Evolutionary conservation across 2,329 filamentous ascomycete species (phyloP), one percentile per base, ranked within the genome.

Genomic region (Neofusicoccum cordaticola): DNA sequence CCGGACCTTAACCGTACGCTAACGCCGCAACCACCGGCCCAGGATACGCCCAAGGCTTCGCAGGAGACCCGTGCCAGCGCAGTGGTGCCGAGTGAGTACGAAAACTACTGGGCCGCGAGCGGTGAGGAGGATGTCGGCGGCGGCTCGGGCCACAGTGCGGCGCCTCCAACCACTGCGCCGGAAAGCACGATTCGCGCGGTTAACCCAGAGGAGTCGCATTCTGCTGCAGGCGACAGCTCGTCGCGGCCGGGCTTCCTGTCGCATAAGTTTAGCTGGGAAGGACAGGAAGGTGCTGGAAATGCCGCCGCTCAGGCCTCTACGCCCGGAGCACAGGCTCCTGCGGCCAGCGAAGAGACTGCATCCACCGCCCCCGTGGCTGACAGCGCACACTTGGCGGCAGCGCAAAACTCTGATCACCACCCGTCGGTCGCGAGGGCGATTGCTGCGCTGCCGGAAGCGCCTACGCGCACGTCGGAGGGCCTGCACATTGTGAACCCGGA

Each of bases 31-130:
- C 45, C 42, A 17, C 12, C 63, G 31, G 56, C 22, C n/a, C 45
- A 56, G 52, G 58, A 62, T 11, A 51, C 35, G 58, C 58, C 44
- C 47, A 62, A 57, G 52, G 66, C 69, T 37, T 65, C 60, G 15
- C 48, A 61, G 22, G 70, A 73, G 31, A 74, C 77, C 69, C 78
- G 85, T 45, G 86, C 88, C 60, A 90, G 88, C 72, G 85, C 83
- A 17, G 88, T 90, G 68, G 78, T 90, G 2, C 84, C 86, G 0
- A 83, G 83, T 66, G 87, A 90, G 50, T 90, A 91, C 69, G 88
- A 89, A 65, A 86, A 85, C 68, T 90, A 90, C 71, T 88, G 88
- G 83, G 82, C 82, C 2, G 80, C 83, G 31, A 74, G 76, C 8
- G 82, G 81, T 56, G 64, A 62, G 35, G 63, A 65, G 48, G 53